Evolutionary conservation across 2,329 filamentous ascomycete genomes (phyloP), one percentile per base, ranked within the genome.

Genomic region (Mariannaea sp.): DNA sequence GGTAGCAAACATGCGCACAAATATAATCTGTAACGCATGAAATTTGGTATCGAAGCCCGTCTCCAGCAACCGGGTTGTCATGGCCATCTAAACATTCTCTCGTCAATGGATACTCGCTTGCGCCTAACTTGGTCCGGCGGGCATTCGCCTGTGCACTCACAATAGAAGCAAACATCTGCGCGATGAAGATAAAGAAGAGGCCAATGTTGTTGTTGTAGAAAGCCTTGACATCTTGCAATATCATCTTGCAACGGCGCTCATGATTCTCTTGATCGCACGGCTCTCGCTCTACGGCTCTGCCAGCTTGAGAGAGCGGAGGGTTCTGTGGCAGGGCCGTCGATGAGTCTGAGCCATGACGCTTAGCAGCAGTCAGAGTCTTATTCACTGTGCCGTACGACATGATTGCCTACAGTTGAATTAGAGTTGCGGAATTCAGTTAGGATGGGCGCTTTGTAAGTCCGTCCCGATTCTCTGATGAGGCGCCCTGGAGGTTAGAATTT

Each of bases 131-230:
- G 8, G 41, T 5, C n/a, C 4, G 14, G 16, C 4, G 0, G 7
- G 9, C 27, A 6, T 2, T 9, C 7, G 20, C 13, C 29, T 4
- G 4, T 3, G 4, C 17, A 33, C 69, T 47, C 60, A 76, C 74
- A 44, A 75, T 65, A 0, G 74, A 75, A 0, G 63, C 74, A 49
- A 76, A 76, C 2, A 74, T 65, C 45, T 76, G 73, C 0, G 73
- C 74, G 7, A 71, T 12, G 38, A 76, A 74, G 1, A 76, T 70
- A 13, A 76, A 67, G 7, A 75, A 68, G 1, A 76, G 51, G 0
- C 74, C 74, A 2, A 76, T 56, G 14, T 76, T 76, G 30, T 57
- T 75, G 71, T 69, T 75, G 71, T 65, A 75, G 10, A 89, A 87
- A 3, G 27, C 50, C 24, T 68, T 72, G 1, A 56, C 0, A 2